These are phyloP conservation scores for Helicocarpus griseus DNA, from an alignment of 2,329 filamentous ascomycete species.

Conservation along the genomic window DNA sequence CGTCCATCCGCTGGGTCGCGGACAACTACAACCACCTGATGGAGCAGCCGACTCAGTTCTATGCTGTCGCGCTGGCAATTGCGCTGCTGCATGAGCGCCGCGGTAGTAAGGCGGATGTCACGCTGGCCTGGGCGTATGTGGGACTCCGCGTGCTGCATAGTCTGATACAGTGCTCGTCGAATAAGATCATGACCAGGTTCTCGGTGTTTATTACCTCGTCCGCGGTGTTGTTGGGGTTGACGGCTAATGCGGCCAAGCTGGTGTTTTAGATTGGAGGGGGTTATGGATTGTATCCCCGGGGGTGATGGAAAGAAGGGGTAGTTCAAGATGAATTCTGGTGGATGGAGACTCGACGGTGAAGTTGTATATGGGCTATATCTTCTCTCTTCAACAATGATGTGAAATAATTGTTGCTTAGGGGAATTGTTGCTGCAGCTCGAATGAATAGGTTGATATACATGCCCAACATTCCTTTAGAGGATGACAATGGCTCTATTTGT, in stretches of 20 bases:
- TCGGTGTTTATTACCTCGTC: constrained; percentile 24
- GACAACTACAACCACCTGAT: constrained; percentile 38
- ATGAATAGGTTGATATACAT: too few species aligned
- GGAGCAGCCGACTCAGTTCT: constrained; percentile 39
- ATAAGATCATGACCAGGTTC: constrained; percentile 29
- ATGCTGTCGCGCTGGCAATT: constrained; percentile 30
- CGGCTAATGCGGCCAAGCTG: constrained; percentile 12
- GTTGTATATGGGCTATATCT: too few species aligned
- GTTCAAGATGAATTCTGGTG: too few species aligned
- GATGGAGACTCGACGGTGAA: too few species aligned
- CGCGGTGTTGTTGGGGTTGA: constrained; percentile 23
- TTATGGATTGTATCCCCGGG: neutral
- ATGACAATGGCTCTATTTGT: too few species aligned
- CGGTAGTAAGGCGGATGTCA: constrained; percentile 17
- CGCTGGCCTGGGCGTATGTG: constrained; percentile 36
- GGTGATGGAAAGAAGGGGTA: too few species aligned
- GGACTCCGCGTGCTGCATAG: constrained; percentile 31
- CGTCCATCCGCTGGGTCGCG: constrained; percentile 25
- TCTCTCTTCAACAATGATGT: too few species aligned
- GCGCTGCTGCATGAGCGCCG: constrained; percentile 18
- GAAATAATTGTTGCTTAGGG: too few species aligned
- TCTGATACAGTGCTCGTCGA: constrained; percentile 29
- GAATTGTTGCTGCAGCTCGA: too few species aligned
- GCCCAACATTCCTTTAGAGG: too few species aligned
- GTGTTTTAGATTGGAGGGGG: constrained; percentile 1